Evolutionary conservation across 768 basidiomycete genomes (phyloP).

Genomic region (Saitozyma sp.): DNA sequence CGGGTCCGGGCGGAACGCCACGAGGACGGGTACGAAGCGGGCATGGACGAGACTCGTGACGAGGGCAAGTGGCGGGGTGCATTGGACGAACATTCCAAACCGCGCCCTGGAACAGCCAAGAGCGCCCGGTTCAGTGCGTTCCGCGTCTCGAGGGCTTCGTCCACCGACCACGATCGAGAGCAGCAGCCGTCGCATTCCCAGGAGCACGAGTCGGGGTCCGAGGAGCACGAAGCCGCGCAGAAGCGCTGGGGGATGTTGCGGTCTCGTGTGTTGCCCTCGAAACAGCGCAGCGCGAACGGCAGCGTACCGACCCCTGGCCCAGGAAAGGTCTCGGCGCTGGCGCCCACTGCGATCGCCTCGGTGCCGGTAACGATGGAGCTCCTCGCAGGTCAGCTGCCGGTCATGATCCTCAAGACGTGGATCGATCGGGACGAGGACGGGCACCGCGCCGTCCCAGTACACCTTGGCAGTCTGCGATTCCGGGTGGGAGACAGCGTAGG

Average conservation of each 20-base stretch:
- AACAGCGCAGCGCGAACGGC: conserved; percentile 3
- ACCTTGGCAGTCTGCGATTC: conserved; percentile 50
- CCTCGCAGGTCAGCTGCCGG: conserved; percentile 49
- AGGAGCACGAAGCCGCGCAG: conserved; percentile 21
- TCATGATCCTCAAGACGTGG: conserved; percentile 53
- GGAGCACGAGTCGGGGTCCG: conserved; percentile 2
- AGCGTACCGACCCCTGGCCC: conserved; percentile 22
- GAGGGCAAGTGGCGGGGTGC: conserved; percentile 18
- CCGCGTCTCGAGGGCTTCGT: conserved; percentile 3
- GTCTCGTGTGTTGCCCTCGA: conserved; percentile 36
- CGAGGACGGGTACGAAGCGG: conserved; percentile 8
- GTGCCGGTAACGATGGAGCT: conserved; percentile 51
- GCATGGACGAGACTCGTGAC: neutral
- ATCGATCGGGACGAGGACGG: conserved; percentile 53
- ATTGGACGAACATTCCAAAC: conserved; percentile 1
- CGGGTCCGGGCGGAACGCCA: conserved; percentile 13
- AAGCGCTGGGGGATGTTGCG: conserved; percentile 44
- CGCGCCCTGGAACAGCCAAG: neutral
- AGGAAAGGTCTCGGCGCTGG: conserved; percentile 34
- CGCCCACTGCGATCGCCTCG: conserved; percentile 39
- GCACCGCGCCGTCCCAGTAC: conserved; percentile 49
- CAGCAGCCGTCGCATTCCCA: neutral
- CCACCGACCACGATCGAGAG: no score
- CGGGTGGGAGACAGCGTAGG: conserved; percentile 53
- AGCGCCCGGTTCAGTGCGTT: conserved; percentile 13